Evolutionary conservation across 306 rosid genomes (phyloP), one percentile per base, ranked within the genome.

Genomic region (Cucumis melo): DNA sequence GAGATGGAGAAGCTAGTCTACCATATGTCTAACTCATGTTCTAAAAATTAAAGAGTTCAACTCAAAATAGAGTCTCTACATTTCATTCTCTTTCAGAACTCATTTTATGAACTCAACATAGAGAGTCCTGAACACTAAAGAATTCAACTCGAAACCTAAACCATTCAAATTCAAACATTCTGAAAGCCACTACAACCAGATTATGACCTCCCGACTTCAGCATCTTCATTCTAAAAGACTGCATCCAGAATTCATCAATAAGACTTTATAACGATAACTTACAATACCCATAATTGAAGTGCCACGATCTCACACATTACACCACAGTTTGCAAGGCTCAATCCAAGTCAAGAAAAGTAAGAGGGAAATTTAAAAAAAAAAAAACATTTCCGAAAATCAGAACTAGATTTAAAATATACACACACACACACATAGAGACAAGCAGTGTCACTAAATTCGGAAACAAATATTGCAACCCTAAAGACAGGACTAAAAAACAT

Each of bases 401-500:
- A 38, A 66, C 44, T 9, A 19, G 72, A 36, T 36, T 10, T 2
- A 41, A 1, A 7, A 19, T 5, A 58, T 10, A 58, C 2, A 60
- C 3, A 32, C 3, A 32, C 5, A 32, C 36, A 32, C 36, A 32
- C 36, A 32, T 3, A 32, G 3, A 4, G 39, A 27, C 19, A 6
- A 66, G 19, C 53, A 68, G 55, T 41, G n/a, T 68, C 19, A 29
- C 77, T 74, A 51, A 39, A 55, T 32, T 74, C 23, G 56, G 15
- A 75, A 38, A 32, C 6, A 75, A 72, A 8, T 20, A 24, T 7
- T 6, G 42, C 36, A 76, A 59, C 70, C 72, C 96, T 85, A 78
- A 77, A 51, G n/a, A 72, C 24, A 24, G 42, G 24, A 14, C 50
- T 23, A 77, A 32, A 5, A 42, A 55, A 3, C 21, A 68, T 10